Percentiles rank a stretch among this genome's conserved stretches.
phyloP scores from a whole-genome alignment of 768 basidiomycete genomes.

The Fomitopsis serialis region DNA sequence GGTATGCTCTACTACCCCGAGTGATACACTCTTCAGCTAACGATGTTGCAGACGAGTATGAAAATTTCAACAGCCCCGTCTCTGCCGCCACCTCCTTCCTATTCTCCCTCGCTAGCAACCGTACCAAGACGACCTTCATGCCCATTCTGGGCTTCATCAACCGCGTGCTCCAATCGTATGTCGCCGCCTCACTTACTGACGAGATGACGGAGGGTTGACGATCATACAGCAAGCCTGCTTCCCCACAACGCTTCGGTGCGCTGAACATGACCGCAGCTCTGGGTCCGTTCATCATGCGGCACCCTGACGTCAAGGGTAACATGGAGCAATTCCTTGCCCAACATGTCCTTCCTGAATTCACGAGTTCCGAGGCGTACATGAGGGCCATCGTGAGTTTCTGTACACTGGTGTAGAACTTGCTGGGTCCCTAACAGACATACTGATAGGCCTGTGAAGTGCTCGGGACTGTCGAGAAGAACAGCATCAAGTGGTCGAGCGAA shows the following conservation, averaged over 20 bases:
- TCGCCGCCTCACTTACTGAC: constrained; percentile 16
- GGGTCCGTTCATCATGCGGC: constrained; percentile 76
- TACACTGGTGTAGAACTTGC: neutral
- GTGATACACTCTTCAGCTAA: neutral
- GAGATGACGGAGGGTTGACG: neutral
- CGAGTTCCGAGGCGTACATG: constrained; percentile 62
- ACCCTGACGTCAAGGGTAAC: constrained; percentile 69
- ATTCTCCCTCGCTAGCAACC: constrained; percentile 67
- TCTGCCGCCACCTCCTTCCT: constrained; percentile 79
- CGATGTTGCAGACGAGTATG: constrained; percentile 65
- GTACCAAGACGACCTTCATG: constrained; percentile 79
- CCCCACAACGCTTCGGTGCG: constrained; percentile 77
- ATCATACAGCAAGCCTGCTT: constrained; percentile 35
- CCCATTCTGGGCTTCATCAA: constrained; percentile 79
- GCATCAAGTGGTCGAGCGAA: constrained; percentile 60
- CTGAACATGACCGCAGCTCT: constrained; percentile 78
- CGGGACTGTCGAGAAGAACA: constrained; percentile 64
- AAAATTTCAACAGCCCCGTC: constrained; percentile 70
- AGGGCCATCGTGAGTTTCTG: constrained; percentile 60
- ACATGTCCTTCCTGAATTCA: constrained; percentile 72
- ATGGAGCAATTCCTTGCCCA: constrained; percentile 76
- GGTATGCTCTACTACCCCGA: constrained; percentile 38
- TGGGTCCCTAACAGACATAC: neutral
- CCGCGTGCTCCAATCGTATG: constrained; percentile 60
- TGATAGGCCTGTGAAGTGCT: constrained; percentile 78